Base-by-base conservation (phyloP, 2,329 filamentous ascomycete species). In the Arthrobotrys conoides region DNA sequence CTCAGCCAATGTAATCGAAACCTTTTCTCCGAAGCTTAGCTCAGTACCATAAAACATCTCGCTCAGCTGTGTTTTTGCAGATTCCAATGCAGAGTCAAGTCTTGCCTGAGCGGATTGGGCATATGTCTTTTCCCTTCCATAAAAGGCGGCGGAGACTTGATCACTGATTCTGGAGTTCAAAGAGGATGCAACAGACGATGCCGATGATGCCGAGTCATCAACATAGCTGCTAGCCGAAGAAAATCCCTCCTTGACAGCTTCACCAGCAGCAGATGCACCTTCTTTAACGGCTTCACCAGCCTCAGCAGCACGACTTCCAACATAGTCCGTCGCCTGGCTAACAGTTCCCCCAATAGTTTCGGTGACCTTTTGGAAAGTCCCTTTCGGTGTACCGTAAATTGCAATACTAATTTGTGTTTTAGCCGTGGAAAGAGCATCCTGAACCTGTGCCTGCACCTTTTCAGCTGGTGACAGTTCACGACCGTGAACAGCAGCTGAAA, bases 401-500 rank as follows among this genome's bases (percentile, higher is more conserved):
- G 87, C 87, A 80, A 87, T 86, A 65, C 87, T 89, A 51, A 87
- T 85, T 22, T 86, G 85, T 36, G 86, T 86, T 53, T 85, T 85
- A 3, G 85, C 86, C 1, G 87, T 87, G 16, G 85, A 86, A 81
- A 88, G 89, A 3, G 86, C 87, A 65, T 86, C 87, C 3, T 87
- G 86, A 1, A 87, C 87, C 14, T 87, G 87, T 24, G 87, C 87
- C 20, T 87, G 88, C 1, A 87, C 88, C 82, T 88, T 84, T 81
- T 90, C 89, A 30, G 86, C 84, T 1, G 84, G 84, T 30, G 88
- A 87, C 82, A 88, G 89, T 20, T 85, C 83, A 0, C 87, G 87
- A 49, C 89, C 89, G 80, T 91, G 90, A 18, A 90, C 83, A 55
- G 89, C 88, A 10, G 86, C 83, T 55, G 87, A 89, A 0, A 88